A percentile compares a stretch with the other conserved stretches of the same genome.
Evolutionary conservation across 768 basidiomycete genomes (phyloP).

Genomic region (Leccinum variicolor): DNA sequence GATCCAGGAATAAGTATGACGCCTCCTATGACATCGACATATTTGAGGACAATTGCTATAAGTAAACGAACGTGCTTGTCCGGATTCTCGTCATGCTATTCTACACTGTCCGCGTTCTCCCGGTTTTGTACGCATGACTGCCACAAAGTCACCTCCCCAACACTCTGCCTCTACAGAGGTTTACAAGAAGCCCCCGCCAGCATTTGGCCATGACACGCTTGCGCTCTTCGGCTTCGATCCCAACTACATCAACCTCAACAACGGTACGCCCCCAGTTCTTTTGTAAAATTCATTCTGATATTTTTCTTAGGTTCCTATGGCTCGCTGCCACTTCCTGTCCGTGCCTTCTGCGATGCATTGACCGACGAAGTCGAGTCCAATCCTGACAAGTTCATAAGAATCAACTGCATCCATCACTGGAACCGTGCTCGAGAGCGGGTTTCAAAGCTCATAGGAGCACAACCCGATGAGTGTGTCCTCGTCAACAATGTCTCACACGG

Average conservation of each 20-base stretch:
- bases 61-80: too few relatives aligned
- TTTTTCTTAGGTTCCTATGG: slow-evolving; percentile 52
- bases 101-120: too few relatives aligned
- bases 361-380: slow-evolving; percentile 45
- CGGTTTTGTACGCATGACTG: slow-evolving; percentile 2
- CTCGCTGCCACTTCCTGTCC: slow-evolving; percentile 52
- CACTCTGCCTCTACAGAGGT: slow-evolving; percentile 4
- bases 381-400: slow-evolving; percentile 53
- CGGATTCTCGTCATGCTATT: too few relatives aligned
- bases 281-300: background rate
- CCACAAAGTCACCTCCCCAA: too few relatives aligned
- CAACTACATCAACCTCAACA: slow-evolving; percentile 61
- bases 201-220: slow-evolving; percentile 55
- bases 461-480: slow-evolving; percentile 55
- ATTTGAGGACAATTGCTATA: too few relatives aligned
- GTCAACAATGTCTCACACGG: slow-evolving; percentile 32
- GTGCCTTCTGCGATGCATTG: slow-evolving; percentile 39
- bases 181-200: slow-evolving; percentile 31
- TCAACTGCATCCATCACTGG: slow-evolving; percentile 35
- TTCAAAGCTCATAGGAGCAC: slow-evolving; percentile 48
- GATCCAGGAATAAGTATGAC: too few relatives aligned
- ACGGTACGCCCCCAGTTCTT: slow-evolving; percentile 39
- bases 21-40: too few relatives aligned
- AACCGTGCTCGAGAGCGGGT: slow-evolving; percentile 41
- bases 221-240: slow-evolving; percentile 56